Evolutionary conservation across 108 stramenopile genomes (phyloP).

Genomic region (Skeletonema tropicum): DNA sequence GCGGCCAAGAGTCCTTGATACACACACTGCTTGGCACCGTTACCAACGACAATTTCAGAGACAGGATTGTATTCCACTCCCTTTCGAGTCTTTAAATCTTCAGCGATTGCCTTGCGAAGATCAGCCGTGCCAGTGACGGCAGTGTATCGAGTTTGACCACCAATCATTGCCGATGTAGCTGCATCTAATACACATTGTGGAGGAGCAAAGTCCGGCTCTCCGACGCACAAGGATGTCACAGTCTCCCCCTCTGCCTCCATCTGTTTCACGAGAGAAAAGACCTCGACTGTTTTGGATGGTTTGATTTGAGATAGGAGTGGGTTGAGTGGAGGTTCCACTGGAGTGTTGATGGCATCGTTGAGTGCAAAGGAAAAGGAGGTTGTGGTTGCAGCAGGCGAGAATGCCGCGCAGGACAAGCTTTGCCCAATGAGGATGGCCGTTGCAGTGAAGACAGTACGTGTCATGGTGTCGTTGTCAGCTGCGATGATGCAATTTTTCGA

Average conservation of each 20-base stretch:
- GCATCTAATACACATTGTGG: slow-evolving; percentile 89
- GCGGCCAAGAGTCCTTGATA: slow-evolving; percentile 91
- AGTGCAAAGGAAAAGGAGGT: slow-evolving; percentile 1
- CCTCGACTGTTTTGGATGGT: slow-evolving; percentile 82
- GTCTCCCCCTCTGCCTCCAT: slow-evolving; percentile 79
- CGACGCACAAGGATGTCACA: slow-evolving; percentile 95
- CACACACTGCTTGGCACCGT: slow-evolving; percentile 97
- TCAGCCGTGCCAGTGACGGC: slow-evolving; percentile 90
- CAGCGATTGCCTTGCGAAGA: slow-evolving; percentile 87
- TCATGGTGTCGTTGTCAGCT: slow-evolving; percentile 1
- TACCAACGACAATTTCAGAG: slow-evolving; percentile 92
- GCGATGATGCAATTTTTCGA: background rate
- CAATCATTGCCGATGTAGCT: slow-evolving; percentile 59
- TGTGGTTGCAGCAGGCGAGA: slow-evolving; percentile 16
- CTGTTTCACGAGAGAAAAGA: slow-evolving; percentile 83
- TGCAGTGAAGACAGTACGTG: background rate
- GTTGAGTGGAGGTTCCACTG: slow-evolving; percentile 50
- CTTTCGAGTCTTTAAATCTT: slow-evolving; percentile 86
- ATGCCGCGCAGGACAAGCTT: background rate
- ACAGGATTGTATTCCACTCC: slow-evolving; percentile 74
- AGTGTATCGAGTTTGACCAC: slow-evolving; percentile 91
- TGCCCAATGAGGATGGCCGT: background rate
- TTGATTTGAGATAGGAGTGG: slow-evolving; percentile 74
- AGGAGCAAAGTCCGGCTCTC: slow-evolving; percentile 96
- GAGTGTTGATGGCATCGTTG: slow-evolving; percentile 10